phyloP scores from a whole-genome alignment of 345 rosid species.

The Eutrema japonicum region DNA sequence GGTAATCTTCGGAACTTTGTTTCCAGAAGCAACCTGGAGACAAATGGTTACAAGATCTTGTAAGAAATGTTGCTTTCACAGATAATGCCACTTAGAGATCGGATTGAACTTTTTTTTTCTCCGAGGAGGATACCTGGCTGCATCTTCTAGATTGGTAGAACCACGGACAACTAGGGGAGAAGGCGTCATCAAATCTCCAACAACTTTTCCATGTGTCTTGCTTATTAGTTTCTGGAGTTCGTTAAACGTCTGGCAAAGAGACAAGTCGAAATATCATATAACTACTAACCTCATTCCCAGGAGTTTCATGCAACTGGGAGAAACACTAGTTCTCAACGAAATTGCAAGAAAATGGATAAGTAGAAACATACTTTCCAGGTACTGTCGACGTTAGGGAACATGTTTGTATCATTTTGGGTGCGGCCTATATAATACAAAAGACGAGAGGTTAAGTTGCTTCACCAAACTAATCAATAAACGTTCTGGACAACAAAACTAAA shows the following conservation, averaged over 20 bases:
- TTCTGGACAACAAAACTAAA: slow-evolving; percentile 3
- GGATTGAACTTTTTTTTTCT: neutral
- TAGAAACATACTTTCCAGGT: slow-evolving; percentile 77
- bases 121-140: slow-evolving; percentile 62
- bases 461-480: slow-evolving; percentile 1
- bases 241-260: slow-evolving; percentile 64
- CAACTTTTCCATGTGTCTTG: slow-evolving; percentile 82
- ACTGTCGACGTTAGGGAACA: slow-evolving; percentile 88
- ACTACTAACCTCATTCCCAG: slow-evolving; percentile 5
- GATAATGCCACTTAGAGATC: neutral
- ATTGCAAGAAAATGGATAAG: neutral
- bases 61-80: neutral
- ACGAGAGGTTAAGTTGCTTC: slow-evolving; percentile 34
- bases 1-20: slow-evolving; percentile 88
- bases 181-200: slow-evolving; percentile 95
- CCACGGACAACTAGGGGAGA: slow-evolving; percentile 80
- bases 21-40: slow-evolving; percentile 78
- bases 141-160: slow-evolving; percentile 82
- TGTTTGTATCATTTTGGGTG: slow-evolving; percentile 57
- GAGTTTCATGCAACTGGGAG: neutral
- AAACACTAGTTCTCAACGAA: slow-evolving; percentile 18
- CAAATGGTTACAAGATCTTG: slow-evolving; percentile 4
- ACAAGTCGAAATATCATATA: neutral
- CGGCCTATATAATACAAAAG: slow-evolving; percentile 57
- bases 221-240: slow-evolving; percentile 74